Evolutionary conservation across 805 yeast species (phyloP).

Genomic region (Nakazawaea populi): DNA sequence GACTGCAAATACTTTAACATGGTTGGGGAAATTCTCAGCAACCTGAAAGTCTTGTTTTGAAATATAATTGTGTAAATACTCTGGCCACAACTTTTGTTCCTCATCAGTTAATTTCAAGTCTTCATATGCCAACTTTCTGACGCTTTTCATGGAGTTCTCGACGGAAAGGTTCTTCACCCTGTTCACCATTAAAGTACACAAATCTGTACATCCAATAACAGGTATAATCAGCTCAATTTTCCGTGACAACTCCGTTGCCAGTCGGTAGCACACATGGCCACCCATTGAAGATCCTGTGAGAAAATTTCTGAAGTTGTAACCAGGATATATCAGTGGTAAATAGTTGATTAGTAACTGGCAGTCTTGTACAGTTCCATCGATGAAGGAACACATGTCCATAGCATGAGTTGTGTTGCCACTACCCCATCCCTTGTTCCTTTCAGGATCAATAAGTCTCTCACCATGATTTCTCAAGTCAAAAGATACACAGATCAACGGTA

Average conservation of each 20-base stretch:
- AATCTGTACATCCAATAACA: conserved; percentile 43
- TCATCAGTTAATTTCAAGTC: conserved; percentile 11
- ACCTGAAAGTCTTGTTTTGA: conserved; percentile 11
- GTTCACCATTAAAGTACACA: conserved; percentile 37
- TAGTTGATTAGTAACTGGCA: conserved; percentile 35
- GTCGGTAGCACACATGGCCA: conserved; percentile 48
- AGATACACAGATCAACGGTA: conserved; percentile 36
- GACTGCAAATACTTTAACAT: conserved; percentile 13
- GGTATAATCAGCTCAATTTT: conserved; percentile 38
- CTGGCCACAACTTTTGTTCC: conserved; percentile 10
- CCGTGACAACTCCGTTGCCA: conserved; percentile 32
- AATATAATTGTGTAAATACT: conserved; percentile 10
- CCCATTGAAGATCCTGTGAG: conserved; percentile 51
- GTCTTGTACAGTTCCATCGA: conserved; percentile 44
- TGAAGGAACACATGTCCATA: conserved; percentile 39
- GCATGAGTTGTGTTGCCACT: conserved; percentile 45
- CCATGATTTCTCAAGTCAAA: conserved; percentile 58
- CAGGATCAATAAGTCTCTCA: conserved; percentile 29
- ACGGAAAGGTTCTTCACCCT: conserved; percentile 22
- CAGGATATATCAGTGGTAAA: conserved; percentile 31
- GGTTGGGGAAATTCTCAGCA: conserved; percentile 12
- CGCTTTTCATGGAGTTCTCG: not conserved
- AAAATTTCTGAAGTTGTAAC: conserved; percentile 26
- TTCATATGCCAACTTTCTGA: conserved; percentile 10
- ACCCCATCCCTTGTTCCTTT: conserved; percentile 37